Conservation (phyloP, 495 filamentous ascomycete species). For the Mytilinidion resinicola region DNA sequence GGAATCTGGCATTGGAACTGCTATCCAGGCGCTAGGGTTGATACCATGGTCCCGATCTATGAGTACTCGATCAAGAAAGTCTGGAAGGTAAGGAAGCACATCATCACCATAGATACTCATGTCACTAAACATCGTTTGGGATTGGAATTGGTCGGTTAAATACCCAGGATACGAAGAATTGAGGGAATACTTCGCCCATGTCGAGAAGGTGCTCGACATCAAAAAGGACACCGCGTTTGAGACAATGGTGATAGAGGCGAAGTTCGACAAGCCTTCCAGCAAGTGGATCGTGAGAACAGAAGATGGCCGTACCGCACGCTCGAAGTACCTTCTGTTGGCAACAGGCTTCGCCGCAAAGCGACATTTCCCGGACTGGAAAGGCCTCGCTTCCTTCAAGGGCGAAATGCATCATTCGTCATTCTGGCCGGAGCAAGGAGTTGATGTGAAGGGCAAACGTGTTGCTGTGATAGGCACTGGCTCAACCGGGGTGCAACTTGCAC, state of each 20-base stretch:
- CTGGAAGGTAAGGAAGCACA: constrained; percentile 41
- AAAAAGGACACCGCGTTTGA: constrained; percentile 49
- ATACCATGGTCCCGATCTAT: constrained; percentile 47
- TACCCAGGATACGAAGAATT: constrained; percentile 50
- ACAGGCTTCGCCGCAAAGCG: constrained; percentile 42
- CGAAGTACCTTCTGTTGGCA: constrained; percentile 46
- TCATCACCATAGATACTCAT: neutral
- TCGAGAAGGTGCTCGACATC: constrained; percentile 45
- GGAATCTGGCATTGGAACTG: constrained; percentile 49
- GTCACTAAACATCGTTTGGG: constrained; percentile 22
- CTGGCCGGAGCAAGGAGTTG: constrained; percentile 50
- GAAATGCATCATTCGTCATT: constrained; percentile 50
- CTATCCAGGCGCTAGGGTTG: constrained; percentile 48
- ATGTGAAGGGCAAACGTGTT: constrained; percentile 44
- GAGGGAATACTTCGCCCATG: constrained; percentile 50
- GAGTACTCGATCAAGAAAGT: constrained; percentile 47
- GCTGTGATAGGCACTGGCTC: constrained; percentile 58
- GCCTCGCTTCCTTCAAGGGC: constrained; percentile 50
- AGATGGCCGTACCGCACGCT: constrained; percentile 41
- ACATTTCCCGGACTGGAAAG: constrained; percentile 45
- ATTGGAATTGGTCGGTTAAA: constrained; percentile 47
- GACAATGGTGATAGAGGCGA: constrained; percentile 41
- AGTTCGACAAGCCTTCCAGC: constrained; percentile 38
- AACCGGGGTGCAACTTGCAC: constrained; percentile 51
- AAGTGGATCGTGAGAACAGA: constrained; percentile 46